Percentiles rank a stretch among this genome's conserved stretches.
Conservation (phyloP, 1,284 basidiomycete genomes). For the Heterobasidion annosum region DNA sequence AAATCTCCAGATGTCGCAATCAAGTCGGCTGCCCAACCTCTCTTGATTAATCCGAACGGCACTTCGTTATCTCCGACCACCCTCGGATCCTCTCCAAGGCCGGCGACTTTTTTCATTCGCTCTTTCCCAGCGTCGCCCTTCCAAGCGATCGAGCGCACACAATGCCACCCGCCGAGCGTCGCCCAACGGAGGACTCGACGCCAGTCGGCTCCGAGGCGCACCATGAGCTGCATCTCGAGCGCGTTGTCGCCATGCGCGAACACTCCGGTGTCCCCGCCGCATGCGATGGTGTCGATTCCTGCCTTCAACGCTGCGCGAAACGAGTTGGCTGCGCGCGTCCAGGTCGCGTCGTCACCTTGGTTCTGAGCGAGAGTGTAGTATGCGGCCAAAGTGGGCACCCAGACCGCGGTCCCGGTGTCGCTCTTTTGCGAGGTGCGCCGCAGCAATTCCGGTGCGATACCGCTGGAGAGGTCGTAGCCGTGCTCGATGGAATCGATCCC, state of each 20-base stretch:
- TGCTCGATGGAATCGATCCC: slow-evolving; percentile 45
- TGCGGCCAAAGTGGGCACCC: slow-evolving; percentile 55
- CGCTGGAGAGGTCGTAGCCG: slow-evolving; percentile 26
- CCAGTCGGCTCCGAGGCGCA: slow-evolving; percentile 43
- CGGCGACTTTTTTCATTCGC: slow-evolving; percentile 22
- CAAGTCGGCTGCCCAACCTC: slow-evolving; percentile 53
- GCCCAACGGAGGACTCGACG: slow-evolving; percentile 46
- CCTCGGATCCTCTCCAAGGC: slow-evolving; percentile 18
- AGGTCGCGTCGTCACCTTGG: slow-evolving; percentile 18
- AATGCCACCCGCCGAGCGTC: slow-evolving; percentile 52
- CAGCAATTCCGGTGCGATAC: slow-evolving; percentile 13
- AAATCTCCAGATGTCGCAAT: slow-evolving; percentile 41
- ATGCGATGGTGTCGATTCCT: slow-evolving; percentile 39
- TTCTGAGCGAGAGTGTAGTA: slow-evolving; percentile 26
- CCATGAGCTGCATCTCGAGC: slow-evolving; percentile 55
- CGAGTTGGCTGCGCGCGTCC: slow-evolving; percentile 28
- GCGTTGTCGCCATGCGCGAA: slow-evolving; percentile 57
- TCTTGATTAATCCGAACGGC: slow-evolving; percentile 43
- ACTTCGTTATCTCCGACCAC: slow-evolving; percentile 42
- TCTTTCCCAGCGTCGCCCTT: slow-evolving; percentile 29
- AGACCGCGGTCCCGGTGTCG: slow-evolving; percentile 22
- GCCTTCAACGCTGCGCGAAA: slow-evolving; percentile 37
- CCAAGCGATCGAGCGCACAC: slow-evolving; percentile 41
- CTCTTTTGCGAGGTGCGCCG: not conserved
- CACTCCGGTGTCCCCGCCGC: slow-evolving; percentile 56